These are phyloP conservation scores for Yarrowia galli DNA, from an alignment of 1,139 yeast genomes.

Conservation along the genomic window DNA sequence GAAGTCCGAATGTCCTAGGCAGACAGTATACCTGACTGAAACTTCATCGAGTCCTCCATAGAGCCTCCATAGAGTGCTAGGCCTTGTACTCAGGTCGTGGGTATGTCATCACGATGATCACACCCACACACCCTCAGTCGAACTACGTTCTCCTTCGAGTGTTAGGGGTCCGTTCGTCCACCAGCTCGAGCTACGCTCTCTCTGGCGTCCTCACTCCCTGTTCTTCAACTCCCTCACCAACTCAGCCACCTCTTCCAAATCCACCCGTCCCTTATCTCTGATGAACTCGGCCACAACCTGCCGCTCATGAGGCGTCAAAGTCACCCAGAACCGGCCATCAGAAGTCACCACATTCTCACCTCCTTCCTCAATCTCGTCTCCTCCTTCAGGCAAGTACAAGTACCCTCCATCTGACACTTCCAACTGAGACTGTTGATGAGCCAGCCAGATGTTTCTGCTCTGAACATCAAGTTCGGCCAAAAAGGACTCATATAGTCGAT, in stretches of 20 bases:
- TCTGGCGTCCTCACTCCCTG: background rate
- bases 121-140: too few relatives aligned
- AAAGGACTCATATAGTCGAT: constrained; percentile 13
- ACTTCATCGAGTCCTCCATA: too few relatives aligned
- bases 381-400: background rate
- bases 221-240: constrained; percentile 24
- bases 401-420: constrained; percentile 11
- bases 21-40: too few relatives aligned
- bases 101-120: too few relatives aligned
- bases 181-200: constrained; percentile 6
- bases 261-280: constrained; percentile 16
- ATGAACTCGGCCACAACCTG: constrained; percentile 17
- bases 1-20: too few relatives aligned
- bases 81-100: too few relatives aligned
- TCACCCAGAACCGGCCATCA: constrained; percentile 33
- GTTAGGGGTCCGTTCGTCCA: too few relatives aligned
- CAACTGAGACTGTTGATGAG: constrained; percentile 5
- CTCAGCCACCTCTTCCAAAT: constrained; percentile 23
- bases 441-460: background rate
- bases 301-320: constrained; percentile 12
- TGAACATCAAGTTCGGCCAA: constrained; percentile 3
- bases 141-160: too few relatives aligned
- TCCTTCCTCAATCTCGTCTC: constrained; percentile 1
- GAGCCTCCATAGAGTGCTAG: too few relatives aligned
- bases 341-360: constrained; percentile 18